Percentiles rank a stretch among this genome's conserved stretches.
Evolutionary conservation across 257 asterid genomes (phyloP).

Genomic region (Solanum pinnatisectum): DNA sequence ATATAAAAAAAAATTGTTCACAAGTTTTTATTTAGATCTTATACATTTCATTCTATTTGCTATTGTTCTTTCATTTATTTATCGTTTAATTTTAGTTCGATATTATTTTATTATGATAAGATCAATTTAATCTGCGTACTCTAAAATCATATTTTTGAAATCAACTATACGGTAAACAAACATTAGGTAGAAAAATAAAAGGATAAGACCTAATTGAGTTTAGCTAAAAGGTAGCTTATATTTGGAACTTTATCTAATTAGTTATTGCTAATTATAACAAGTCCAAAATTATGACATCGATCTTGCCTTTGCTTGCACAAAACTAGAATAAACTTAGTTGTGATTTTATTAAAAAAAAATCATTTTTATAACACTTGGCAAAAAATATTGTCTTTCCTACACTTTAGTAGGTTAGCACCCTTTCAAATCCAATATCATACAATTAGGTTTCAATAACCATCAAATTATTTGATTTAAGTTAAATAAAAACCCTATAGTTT

Average conservation of each 20-base stretch:
- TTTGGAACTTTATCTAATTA: not conserved
- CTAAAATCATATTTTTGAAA: not conserved
- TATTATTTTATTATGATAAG: not conserved
- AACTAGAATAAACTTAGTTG: not conserved
- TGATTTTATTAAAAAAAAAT: not conserved
- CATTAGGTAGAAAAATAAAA: not conserved
- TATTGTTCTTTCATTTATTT: not conserved
- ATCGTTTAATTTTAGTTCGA: not conserved
- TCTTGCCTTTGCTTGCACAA: not conserved
- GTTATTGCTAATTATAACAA: not conserved
- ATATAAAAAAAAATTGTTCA: not conserved
- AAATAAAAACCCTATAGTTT: not conserved
- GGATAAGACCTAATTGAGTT: not conserved
- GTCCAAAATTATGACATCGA: not conserved
- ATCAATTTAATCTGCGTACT: not conserved
- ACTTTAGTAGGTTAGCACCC: not conserved
- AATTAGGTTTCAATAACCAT: not conserved
- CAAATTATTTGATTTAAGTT: not conserved
- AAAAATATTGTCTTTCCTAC: not conserved
- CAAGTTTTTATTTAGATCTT: not conserved
- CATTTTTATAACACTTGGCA: not conserved
- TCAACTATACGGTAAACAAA: not conserved
- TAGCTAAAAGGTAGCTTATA: not conserved
- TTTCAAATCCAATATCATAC: not conserved
- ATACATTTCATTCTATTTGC: not conserved